Base-by-base conservation (phyloP, 108 stramenopile genomes). In the Pseudonitzschia multiseries region DNA sequence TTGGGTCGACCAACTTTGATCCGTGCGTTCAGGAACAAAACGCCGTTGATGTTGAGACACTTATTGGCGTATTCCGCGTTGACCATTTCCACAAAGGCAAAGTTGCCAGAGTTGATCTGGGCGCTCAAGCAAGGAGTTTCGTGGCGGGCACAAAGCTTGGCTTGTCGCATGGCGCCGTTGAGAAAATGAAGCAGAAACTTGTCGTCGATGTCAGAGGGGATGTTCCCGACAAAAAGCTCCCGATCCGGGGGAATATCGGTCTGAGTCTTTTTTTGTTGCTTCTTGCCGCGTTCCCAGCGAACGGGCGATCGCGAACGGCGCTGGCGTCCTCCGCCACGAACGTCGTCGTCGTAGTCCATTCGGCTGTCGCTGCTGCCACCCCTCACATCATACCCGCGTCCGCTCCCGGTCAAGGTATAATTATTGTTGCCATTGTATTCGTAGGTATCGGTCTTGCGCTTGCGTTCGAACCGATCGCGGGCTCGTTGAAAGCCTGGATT, bases 151-250 rank as follows among this genome's bases (percentile, higher is more conserved):
- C 91, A 89, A 40, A 93, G 81, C 26, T 81, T 79, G 65, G 91
- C 93, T 32, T 91, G 88, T 59, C 87, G 79, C 95, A 97, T 96
- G 76, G 97, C 97, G 6, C 89, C 96, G 80, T 94, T 96, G 43
- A 97, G 77, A 67, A 96, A 96, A 68, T 91, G 86, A 72, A 91
- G 72, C 57, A 97, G 60, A 22, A 94, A 73, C 50, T 84, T 77
- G 48, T 94, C 91, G 22, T 89, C 88, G 13, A 90, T 92, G 1
- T 88, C 89, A 13, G 93, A 91, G 8, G 96, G 94, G 21, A 93
- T 96, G 69, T 97, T 97, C 28, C 97, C 97, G 6, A 97, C 93
- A 80, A 97, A 97, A 15, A 97, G 76, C 73, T 97, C 97, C 26
- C 96, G 85, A 70, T 87, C 73, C 0, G 73, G 73, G 1, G 79